A percentile compares a stretch with the other conserved stretches of the same genome.
Conservation (phyloP, 306 rosid genomes). For the Delonix regia region DNA sequence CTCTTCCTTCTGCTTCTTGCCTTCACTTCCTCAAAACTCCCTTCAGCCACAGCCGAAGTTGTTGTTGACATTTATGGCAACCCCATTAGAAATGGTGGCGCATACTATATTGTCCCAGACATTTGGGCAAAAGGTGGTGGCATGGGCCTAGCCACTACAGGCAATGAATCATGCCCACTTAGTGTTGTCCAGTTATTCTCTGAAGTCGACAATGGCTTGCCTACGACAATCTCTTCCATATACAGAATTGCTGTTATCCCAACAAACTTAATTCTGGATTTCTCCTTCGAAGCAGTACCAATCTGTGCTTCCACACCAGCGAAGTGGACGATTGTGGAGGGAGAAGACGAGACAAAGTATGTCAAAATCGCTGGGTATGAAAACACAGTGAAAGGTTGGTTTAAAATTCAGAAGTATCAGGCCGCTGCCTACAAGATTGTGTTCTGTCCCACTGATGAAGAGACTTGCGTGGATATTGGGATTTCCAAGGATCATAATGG, state of each 20-base stretch:
- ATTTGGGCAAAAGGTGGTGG: neutral
- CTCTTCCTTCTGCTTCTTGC: neutral
- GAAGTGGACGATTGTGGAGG: neutral
- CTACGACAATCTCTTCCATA: neutral
- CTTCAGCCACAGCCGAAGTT: neutral
- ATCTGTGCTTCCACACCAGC: neutral
- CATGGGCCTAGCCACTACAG: neutral
- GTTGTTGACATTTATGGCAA: neutral
- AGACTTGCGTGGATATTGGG: neutral
- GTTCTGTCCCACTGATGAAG: neutral
- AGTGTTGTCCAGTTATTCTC: neutral
- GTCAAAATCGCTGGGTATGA: neutral
- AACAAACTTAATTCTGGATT: neutral
- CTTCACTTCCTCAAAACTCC: neutral
- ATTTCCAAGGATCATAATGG: neutral
- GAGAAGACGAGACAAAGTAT: neutral
- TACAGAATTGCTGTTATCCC: neutral
- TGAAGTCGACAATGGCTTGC: neutral
- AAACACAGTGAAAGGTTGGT: neutral
- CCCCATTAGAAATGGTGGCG: neutral
- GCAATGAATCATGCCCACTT: conserved; percentile 11
- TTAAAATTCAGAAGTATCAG: neutral
- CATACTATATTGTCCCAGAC: neutral
- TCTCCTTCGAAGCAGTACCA: neutral
- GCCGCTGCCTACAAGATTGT: neutral